Percentiles rank a stretch among this genome's conserved stretches.
Conservation (phyloP, 2,329 filamentous ascomycete species). For the Penicillium sp. region DNA sequence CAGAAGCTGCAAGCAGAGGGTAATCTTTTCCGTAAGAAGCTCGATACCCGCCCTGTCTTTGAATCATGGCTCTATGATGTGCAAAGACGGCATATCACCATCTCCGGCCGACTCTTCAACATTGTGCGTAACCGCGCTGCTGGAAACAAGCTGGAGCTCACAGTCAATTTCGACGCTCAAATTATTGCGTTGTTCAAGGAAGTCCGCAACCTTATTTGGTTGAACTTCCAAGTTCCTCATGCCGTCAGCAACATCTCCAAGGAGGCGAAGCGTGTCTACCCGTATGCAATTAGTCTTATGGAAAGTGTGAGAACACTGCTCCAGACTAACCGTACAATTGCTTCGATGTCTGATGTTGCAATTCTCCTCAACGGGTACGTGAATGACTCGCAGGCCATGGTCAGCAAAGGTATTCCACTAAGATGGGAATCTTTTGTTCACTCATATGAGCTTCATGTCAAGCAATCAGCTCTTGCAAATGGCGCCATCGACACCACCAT, state of each 20-base stretch:
- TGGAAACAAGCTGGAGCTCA: constrained; percentile 83
- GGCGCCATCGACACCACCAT: constrained; percentile 62
- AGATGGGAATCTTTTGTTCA: constrained; percentile 99
- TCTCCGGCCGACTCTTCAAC: constrained; percentile 88
- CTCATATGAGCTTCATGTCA: constrained; percentile 88
- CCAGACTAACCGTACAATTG: constrained; percentile 83
- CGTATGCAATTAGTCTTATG: constrained; percentile 97
- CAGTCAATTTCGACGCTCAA: constrained; percentile 95
- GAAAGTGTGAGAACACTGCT: constrained; percentile 94
- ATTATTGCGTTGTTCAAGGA: constrained; percentile 99
- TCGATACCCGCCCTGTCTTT: constrained; percentile 91
- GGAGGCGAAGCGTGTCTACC: constrained; percentile 97
- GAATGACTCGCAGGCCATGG: constrained; percentile 82
- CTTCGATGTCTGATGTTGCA: constrained; percentile 82
- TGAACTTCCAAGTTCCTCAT: constrained; percentile 92
- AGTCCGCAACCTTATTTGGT: constrained; percentile 92
- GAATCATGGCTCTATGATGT: constrained; percentile 95
- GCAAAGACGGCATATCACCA: constrained; percentile 82
- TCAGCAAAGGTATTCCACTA: constrained; percentile 84
- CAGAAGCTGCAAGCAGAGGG: constrained; percentile 92
- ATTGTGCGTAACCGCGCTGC: constrained; percentile 87
- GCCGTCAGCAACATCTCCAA: constrained; percentile 94
- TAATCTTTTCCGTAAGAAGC: constrained; percentile 91
- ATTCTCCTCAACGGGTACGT: constrained; percentile 88
- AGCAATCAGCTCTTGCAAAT: constrained; percentile 63